Percentiles rank a stretch among this genome's conserved stretches.
Conservation (phyloP, 2,329 filamentous ascomycete species). For the Xylariaceae sp. region DNA sequence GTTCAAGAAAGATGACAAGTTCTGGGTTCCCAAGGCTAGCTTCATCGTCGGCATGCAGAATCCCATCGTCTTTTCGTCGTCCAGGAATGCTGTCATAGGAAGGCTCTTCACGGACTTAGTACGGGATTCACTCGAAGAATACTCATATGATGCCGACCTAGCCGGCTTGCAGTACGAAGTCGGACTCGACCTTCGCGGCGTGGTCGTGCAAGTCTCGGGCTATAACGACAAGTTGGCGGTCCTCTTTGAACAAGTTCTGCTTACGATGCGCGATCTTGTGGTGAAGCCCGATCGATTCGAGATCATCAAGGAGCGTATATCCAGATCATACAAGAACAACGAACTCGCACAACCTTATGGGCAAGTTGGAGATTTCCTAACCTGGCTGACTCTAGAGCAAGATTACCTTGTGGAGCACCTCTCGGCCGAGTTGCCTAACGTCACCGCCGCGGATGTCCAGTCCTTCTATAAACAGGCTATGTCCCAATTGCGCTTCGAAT, state of each 20-base stretch:
- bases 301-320: slow-evolving; percentile 81
- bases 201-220: slow-evolving; percentile 74
- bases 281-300: slow-evolving; percentile 83
- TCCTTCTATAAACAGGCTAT: slow-evolving; percentile 76
- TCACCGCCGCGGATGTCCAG: slow-evolving; percentile 69
- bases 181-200: slow-evolving; percentile 62
- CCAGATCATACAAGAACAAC: slow-evolving; percentile 75
- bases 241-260: slow-evolving; percentile 79
- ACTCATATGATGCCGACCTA: slow-evolving; percentile 92
- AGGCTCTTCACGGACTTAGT: slow-evolving; percentile 81
- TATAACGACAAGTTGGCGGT: slow-evolving; percentile 97
- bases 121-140: slow-evolving; percentile 82
- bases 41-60: slow-evolving; percentile 75
- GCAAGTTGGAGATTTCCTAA: slow-evolving; percentile 77
- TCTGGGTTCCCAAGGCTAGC: slow-evolving; percentile 95
- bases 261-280: slow-evolving; percentile 76
- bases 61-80: slow-evolving; percentile 71
- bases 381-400: slow-evolving; percentile 72
- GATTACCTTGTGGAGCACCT: slow-evolving; percentile 76
- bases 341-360: slow-evolving; percentile 84
- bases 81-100: slow-evolving; percentile 71
- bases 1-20: slow-evolving; percentile 98
- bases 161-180: slow-evolving; percentile 82
- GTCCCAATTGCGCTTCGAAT: slow-evolving; percentile 78
- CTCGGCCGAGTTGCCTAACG: slow-evolving; percentile 65